Evolutionary conservation across 1,284 basidiomycete species (phyloP).

Genomic region (Neonothopanus nambi): DNA sequence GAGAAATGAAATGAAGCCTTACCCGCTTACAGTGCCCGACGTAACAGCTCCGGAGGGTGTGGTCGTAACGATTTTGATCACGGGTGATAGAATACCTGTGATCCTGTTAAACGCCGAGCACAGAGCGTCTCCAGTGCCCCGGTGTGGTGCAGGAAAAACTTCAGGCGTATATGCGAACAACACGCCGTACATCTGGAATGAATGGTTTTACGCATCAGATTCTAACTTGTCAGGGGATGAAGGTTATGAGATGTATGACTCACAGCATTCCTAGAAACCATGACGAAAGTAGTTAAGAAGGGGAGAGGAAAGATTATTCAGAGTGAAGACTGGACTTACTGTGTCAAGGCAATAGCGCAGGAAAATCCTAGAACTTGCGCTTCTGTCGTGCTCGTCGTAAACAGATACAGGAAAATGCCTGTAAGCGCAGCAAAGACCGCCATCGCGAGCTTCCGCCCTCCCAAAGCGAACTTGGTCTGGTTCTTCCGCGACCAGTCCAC

Average conservation of each 20-base stretch:
- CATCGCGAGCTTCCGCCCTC: slow-evolving; percentile 55
- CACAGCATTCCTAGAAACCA: slow-evolving; percentile 34
- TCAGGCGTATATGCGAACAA: slow-evolving; percentile 67
- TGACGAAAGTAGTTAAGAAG: neutral
- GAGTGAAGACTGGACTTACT: slow-evolving; percentile 20
- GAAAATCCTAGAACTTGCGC: slow-evolving; percentile 52
- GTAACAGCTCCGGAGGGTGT: slow-evolving; percentile 26
- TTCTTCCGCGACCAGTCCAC: slow-evolving; percentile 48
- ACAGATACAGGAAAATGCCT: slow-evolving; percentile 60
- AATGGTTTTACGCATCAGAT: neutral
- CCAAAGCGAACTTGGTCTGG: slow-evolving; percentile 33
- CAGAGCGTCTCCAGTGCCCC: slow-evolving; percentile 66
- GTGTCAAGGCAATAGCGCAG: slow-evolving; percentile 50
- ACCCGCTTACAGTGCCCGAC: slow-evolving; percentile 35
- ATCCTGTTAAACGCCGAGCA: slow-evolving; percentile 54
- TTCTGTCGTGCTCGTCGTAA: slow-evolving; percentile 55
- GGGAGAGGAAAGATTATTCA: neutral
- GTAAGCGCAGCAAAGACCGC: slow-evolving; percentile 50
- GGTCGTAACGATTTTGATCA: slow-evolving; percentile 53
- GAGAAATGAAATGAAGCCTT: slow-evolving; percentile 12
- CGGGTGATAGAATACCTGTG: slow-evolving; percentile 54
- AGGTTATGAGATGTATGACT: slow-evolving; percentile 16
- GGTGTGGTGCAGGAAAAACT: slow-evolving; percentile 63
- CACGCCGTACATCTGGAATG: slow-evolving; percentile 54
- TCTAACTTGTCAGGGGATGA: slow-evolving; percentile 4